phyloP scores from a whole-genome alignment of 1,139 yeast genomes.

The Kurtzmaniella quercitrusa region DNA sequence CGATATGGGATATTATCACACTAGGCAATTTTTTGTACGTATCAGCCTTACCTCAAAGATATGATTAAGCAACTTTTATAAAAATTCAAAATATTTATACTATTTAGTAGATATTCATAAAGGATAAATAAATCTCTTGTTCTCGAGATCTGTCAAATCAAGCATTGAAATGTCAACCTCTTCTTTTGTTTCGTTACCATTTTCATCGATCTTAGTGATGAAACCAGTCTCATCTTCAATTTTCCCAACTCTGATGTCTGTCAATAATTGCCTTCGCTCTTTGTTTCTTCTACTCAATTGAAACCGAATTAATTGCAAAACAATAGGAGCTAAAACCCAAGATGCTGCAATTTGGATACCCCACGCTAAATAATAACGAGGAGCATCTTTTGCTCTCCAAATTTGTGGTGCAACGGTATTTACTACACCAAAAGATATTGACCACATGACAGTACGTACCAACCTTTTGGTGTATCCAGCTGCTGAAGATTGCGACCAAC shows the following conservation, averaged over 20 bases:
- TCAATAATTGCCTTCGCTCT: slow-evolving; percentile 10
- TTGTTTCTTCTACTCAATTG: slow-evolving; percentile 15
- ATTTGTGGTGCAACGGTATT: slow-evolving; percentile 22
- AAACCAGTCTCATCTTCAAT: slow-evolving; percentile 8
- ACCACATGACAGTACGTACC: slow-evolving; percentile 13
- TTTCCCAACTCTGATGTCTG: slow-evolving; percentile 1
- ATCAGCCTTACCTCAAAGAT: neutral
- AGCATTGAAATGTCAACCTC: slow-evolving; percentile 13
- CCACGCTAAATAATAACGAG: slow-evolving; percentile 22
- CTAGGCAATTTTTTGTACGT: slow-evolving; percentile 11
- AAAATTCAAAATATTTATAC: neutral
- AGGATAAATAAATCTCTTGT: slow-evolving; percentile 17
- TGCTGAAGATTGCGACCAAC: slow-evolving; percentile 15
- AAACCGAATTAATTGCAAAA: slow-evolving; percentile 13
- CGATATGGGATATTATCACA: slow-evolving; percentile 22
- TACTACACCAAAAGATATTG: slow-evolving; percentile 13
- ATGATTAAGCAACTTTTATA: neutral
- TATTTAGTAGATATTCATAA: slow-evolving; percentile 4
- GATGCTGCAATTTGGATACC: slow-evolving; percentile 17
- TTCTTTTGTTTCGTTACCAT: slow-evolving; percentile 7
- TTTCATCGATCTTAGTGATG: slow-evolving; percentile 3
- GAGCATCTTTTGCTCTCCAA: slow-evolving; percentile 20
- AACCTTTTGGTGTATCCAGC: slow-evolving; percentile 15
- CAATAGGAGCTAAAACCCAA: slow-evolving; percentile 13
- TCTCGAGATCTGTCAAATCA: slow-evolving; percentile 17